Percentiles rank a stretch among this genome's conserved stretches.
phyloP scores from a whole-genome alignment of 768 basidiomycete genomes.

The Trametes sanguinea region DNA sequence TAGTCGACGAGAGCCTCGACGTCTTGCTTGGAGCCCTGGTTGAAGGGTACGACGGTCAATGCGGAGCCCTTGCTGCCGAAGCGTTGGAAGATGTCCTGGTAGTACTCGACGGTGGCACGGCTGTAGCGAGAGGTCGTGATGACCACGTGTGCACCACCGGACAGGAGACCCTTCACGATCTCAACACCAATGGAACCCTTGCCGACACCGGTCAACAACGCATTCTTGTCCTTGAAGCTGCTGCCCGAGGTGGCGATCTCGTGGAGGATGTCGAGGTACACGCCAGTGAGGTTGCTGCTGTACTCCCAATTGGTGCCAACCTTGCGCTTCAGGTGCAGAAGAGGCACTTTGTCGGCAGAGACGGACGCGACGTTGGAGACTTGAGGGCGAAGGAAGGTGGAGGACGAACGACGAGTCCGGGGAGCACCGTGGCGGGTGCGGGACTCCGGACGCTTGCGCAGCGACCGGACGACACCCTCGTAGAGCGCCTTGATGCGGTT shows the following conservation, averaged over 20 bases:
- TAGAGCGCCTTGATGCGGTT: slow-evolving; percentile 93
- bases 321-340: slow-evolving; percentile 96
- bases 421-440: slow-evolving; percentile 48
- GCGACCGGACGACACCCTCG: slow-evolving; percentile 92
- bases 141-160: slow-evolving; percentile 95
- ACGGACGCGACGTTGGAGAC: slow-evolving; percentile 70
- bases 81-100: slow-evolving; percentile 96
- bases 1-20: slow-evolving; percentile 98
- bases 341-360: slow-evolving; percentile 87
- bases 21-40: slow-evolving; percentile 98
- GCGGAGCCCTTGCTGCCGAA: slow-evolving; percentile 95
- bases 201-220: slow-evolving; percentile 95
- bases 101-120: slow-evolving; percentile 95
- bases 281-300: slow-evolving; percentile 92
- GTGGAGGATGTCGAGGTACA: slow-evolving; percentile 94
- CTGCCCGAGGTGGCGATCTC: slow-evolving; percentile 99
- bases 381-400: slow-evolving; percentile 95
- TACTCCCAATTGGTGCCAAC: slow-evolving; percentile 96
- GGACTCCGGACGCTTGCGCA: slow-evolving; percentile 76
- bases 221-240: slow-evolving; percentile 99
- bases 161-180: slow-evolving; percentile 93
- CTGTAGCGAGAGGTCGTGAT: slow-evolving; percentile 98
- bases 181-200: slow-evolving; percentile 98
- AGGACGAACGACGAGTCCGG: slow-evolving; percentile 87
- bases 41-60: slow-evolving; percentile 97